These are phyloP conservation scores for Trichoderma oligosporum DNA, from an alignment of 2,329 filamentous ascomycete species.

Conservation along the genomic window DNA sequence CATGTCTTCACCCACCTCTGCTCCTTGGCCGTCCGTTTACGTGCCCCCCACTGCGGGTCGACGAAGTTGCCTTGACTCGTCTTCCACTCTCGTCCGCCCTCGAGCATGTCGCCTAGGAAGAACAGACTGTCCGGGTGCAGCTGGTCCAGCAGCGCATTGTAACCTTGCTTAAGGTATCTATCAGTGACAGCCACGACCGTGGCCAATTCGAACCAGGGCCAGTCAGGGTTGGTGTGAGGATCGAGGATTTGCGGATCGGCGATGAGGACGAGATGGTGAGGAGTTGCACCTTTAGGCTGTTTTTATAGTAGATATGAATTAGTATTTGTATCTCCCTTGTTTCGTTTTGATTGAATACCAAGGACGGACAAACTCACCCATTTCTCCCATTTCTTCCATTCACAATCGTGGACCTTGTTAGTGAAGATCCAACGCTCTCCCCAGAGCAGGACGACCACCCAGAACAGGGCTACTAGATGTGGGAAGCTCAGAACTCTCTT, in stretches of 20 bases:
- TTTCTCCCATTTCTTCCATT: slow-evolving; percentile 85
- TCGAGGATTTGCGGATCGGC: slow-evolving; percentile 92
- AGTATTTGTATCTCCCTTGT: not conserved
- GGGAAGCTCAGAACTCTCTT: slow-evolving; percentile 58
- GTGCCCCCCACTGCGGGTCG: slow-evolving; percentile 56
- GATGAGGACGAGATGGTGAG: slow-evolving; percentile 79
- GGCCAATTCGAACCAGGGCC: slow-evolving; percentile 57
- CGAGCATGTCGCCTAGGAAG: slow-evolving; percentile 92
- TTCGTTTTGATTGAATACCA: not conserved
- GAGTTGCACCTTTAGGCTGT: slow-evolving; percentile 71
- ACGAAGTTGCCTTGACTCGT: slow-evolving; percentile 59
- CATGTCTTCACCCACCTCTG: slow-evolving; percentile 58
- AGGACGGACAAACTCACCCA: slow-evolving; percentile 62
- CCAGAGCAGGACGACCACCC: slow-evolving; percentile 76
- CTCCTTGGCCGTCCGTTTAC: slow-evolving; percentile 49
- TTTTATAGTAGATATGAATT: not conserved
- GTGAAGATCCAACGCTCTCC: slow-evolving; percentile 79
- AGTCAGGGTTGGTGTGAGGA: slow-evolving; percentile 88
- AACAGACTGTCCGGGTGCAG: slow-evolving; percentile 83
- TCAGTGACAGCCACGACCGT: slow-evolving; percentile 67
- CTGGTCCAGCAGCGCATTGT: slow-evolving; percentile 68
- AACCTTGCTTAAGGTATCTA: slow-evolving; percentile 81
- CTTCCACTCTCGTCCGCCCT: slow-evolving; percentile 93
- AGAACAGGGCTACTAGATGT: slow-evolving; percentile 65
- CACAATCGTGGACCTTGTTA: slow-evolving; percentile 65